phyloP scores from a whole-genome alignment of 768 basidiomycete species.

The Xanthoconium stramineum region DNA sequence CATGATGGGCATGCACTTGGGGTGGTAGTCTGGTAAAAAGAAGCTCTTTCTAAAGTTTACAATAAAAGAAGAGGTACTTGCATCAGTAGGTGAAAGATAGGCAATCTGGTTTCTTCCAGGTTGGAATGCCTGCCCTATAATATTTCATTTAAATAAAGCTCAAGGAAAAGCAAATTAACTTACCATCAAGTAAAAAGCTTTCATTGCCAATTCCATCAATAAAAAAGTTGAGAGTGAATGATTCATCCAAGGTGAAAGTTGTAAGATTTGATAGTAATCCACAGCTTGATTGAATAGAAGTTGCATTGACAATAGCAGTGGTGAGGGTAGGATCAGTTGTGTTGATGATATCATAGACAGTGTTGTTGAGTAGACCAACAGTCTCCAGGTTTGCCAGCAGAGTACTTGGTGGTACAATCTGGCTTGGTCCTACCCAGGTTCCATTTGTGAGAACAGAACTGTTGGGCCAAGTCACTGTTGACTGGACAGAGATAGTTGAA shows the following conservation, averaged over 20 bases:
- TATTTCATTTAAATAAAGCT: no score
- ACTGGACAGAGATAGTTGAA: background rate
- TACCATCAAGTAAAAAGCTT: background rate
- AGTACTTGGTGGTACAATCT: background rate
- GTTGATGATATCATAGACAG: background rate
- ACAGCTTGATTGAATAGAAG: background rate
- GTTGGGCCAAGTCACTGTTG: constrained; percentile 7
- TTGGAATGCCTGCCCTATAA: no score
- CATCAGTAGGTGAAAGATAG: no score
- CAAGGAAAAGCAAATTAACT: no score
- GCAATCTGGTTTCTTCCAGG: no score
- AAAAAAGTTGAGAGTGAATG: background rate
- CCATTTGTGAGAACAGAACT: background rate
- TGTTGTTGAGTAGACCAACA: constrained; percentile 1
- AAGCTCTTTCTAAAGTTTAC: no score
- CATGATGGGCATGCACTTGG: background rate
- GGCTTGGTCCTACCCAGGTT: background rate
- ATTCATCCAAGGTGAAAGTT: no score
- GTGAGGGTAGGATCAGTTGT: background rate
- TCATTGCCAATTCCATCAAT: background rate
- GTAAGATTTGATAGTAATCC: constrained; percentile 2
- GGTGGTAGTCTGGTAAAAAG: no score
- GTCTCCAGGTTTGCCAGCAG: background rate
- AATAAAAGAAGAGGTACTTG: no score
- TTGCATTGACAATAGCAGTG: background rate